Conservation (phyloP, 768 basidiomycete genomes). For the Tricholoma saponaceum region DNA sequence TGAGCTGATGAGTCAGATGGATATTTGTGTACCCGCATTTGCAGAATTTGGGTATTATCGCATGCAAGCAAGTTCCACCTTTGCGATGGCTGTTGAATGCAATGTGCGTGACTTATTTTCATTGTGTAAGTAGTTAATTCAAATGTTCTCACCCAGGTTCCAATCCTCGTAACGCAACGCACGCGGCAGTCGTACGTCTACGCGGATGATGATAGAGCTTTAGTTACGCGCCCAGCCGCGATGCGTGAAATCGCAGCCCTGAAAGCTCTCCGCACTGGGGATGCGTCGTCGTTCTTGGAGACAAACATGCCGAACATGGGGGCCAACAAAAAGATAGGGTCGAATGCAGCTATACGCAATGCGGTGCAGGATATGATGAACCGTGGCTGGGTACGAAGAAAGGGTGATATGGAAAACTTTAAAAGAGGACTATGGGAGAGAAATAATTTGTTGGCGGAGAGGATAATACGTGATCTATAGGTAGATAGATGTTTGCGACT, state of each 20-base stretch:
- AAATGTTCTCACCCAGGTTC: conserved; percentile 21
- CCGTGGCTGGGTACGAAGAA: conserved; percentile 26
- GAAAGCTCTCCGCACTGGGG: conserved; percentile 30
- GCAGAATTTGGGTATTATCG: conserved; percentile 30
- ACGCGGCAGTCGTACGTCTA: conserved; percentile 34
- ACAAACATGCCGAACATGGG: conserved; percentile 10
- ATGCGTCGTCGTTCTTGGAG: conserved; percentile 19
- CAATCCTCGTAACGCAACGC: conserved; percentile 37
- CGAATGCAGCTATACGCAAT: conserved; percentile 11
- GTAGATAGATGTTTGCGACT: neutral
- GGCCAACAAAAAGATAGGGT: conserved; percentile 7
- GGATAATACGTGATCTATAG: conserved; percentile 26
- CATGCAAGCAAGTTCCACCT: conserved; percentile 36
- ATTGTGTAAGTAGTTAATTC: neutral
- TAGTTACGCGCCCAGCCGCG: conserved; percentile 34
- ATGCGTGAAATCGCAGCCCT: conserved; percentile 36
- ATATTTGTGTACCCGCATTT: conserved; percentile 40
- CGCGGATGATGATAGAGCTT: conserved; percentile 30
- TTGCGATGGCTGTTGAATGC: conserved; percentile 35
- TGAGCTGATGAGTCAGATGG: conserved; percentile 31
- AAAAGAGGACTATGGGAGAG: conserved; percentile 27
- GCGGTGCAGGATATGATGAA: conserved; percentile 25
- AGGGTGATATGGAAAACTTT: conserved; percentile 20
- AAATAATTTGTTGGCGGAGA: conserved; percentile 27
- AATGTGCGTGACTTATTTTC: conserved; percentile 23